Base-by-base conservation (phyloP, 768 basidiomycete species). In the Nidularia sp. region DNA sequence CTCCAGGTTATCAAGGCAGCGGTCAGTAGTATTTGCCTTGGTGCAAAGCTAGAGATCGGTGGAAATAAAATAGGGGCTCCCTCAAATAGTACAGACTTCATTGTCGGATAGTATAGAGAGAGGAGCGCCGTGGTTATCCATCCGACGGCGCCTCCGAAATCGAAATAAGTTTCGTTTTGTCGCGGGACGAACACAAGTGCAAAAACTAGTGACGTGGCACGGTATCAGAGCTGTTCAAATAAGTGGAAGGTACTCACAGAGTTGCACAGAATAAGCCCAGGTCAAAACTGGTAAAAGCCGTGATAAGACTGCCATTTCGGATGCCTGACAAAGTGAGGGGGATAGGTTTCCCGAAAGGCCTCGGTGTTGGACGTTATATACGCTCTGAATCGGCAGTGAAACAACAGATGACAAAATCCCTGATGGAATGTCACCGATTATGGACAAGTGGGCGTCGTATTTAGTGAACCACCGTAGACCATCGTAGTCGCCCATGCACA, bases 161-260 rank as follows among this genome's bases (percentile, higher is more conserved):
- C 87, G 56, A 81, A 90, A 60, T 72, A 87, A 56, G 68, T 83
- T 46, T 89, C 86, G 48, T 79, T 79, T 39, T 82, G 73, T 53
- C 75, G 77, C 2, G 87, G 88, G 3, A 89, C 81, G 53, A 85
- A 86, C 15, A 86, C 66, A 4, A 75, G 50, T 0, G 85, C 88
- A 49, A 44, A 39, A 34, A 57, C 67, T 57, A 58, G 80, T 80
- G 56, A 9, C 75, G 57, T 64, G 85, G 83, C 0, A 82, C 64
- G 3, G 68, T 76, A 58, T 77, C 84, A 8, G 83, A 77, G 51
- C 72, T 77, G 6, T 66, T 67, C 3, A 77, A 2, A 73, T 61
- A 6, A 81, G 83, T 1, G 81, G 49, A n/a, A 85, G 70, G 36
- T 72, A 74, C 10, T 83, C 83, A 54, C 83, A 77, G 2, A 79